Evolutionary conservation across 1,139 yeast genomes (phyloP), one percentile per base, ranked within the genome.

Genomic region (Candida neerlandica): DNA sequence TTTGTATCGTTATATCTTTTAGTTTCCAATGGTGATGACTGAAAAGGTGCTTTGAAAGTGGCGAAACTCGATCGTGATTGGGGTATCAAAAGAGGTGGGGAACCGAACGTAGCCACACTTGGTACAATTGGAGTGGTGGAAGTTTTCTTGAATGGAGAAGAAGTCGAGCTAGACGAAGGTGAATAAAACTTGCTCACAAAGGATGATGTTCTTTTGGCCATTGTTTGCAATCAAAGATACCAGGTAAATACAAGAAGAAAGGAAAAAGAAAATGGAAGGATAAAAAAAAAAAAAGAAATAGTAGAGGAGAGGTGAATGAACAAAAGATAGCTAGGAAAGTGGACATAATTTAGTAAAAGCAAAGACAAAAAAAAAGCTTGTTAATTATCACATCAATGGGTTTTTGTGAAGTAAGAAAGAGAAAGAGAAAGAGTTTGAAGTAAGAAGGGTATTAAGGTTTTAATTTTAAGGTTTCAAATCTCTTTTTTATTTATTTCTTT

Each of bases 1-100:
- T 48, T 51, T 7, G 49, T 47, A 23, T 55, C 47, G 15, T 40
- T 44, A 30, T 38, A 40, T 6, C 43, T 44, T 32, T 50, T 55
- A 5, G 51, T 46, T 33, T 48, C 50, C 18, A 44, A 27, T 3
- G 45, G 46, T n/a, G 49, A 44, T 23, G 46, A 18, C 19, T 43
- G 43, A 34, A 29, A 38, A 15, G 38, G 37, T 3, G 41, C 29
- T 15, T 14, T 21, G 37, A 33, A 23, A 21, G 23, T 21, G 23
- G 23, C 23, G 34, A 42, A 12, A 11, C 33, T 29, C n/a, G 32
- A 35, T 10, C 39, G 11, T 9, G 34, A 32, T 15, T 37, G 26
- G 15, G 10, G 19, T 11, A 7, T 23, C 7, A 19, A 11, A 11
- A 27, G 27, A 12, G 27, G 40, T 19, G 42, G 42, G 7, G 42